Evolutionary conservation across 2,329 filamentous ascomycete genomes (phyloP), one percentile per base, ranked within the genome.

Genomic region (Volutella citrinella): DNA sequence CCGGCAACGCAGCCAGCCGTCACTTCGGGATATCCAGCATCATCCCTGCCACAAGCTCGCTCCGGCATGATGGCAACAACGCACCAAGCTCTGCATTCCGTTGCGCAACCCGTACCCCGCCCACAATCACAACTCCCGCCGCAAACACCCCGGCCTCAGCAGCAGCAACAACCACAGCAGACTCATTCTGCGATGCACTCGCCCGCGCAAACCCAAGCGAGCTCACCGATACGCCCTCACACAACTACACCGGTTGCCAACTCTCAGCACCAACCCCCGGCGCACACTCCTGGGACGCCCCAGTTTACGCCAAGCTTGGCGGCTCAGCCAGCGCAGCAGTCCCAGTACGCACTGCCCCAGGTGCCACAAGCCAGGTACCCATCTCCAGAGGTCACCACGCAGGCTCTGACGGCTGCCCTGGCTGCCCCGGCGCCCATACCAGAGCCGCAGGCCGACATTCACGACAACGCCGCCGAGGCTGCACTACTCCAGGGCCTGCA

Each of bases 401-500:
- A 49, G 5, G 33, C 45, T 13, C 50, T 50, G 15, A 38, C 49
- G 19, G 43, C 48, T 29, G 43, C 46, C 8, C 45, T 56, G 34
- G 40, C 49, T 22, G 30, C 43, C n/a, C 50, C 52, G 10, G 34
- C 33, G 12, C 39, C 39, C 14, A 38, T 41, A 15, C 42, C 50
- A 13, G 42, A 51, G 18, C 44, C 45, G 10, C 34, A 50, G 7
- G 32, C 37, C 30, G 48, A 55, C 16, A 30, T 49, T 35, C 48
- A 62, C 32, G 59, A 61, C 34, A 57, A 61, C 22, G 59, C 52
- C 15, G 56, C 56, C 11, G 60, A 63, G 33, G 59, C 52, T 14
- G 57, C 59, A 15, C 43, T 63, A 12, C 34, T 63, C 7, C 56
- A 63, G 35, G 57, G 59, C 6, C 51, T 63, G 2, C 60, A 63